Evolutionary conservation across 768 basidiomycete genomes (phyloP).

Genomic region (Russula ochroleuca): DNA sequence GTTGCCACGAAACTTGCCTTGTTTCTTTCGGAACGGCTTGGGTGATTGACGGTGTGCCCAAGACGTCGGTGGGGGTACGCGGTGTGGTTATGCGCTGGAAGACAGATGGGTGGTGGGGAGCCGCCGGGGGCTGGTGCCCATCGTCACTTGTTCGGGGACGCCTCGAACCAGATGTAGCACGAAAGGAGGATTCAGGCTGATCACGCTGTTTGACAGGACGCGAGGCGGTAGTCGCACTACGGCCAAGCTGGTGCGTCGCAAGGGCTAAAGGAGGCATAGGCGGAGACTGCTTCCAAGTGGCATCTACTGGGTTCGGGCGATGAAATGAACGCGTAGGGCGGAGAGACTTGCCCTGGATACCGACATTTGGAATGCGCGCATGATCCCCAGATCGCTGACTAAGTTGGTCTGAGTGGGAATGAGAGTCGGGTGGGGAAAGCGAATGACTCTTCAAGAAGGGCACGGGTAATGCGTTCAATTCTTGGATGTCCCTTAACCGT

Average conservation of each 20-base stretch:
- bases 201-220: conserved; percentile 30
- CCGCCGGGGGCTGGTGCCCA: conserved; percentile 30
- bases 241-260: conserved; percentile 10
- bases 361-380: conserved; percentile 17
- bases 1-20: conserved; percentile 43
- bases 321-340: conserved; percentile 61
- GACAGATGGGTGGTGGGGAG: conserved; percentile 13
- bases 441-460: not conserved
- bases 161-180: not conserved
- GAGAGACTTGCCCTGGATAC: conserved; percentile 34
- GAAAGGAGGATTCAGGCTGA: conserved; percentile 34
- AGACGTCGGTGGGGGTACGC: conserved; percentile 35
- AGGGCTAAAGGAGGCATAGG: not conserved
- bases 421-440: not conserved
- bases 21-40: conserved; percentile 15
- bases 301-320: conserved; percentile 40
- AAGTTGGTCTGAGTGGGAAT: conserved; percentile 9
- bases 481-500: conserved; percentile 23
- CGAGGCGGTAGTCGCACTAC: conserved; percentile 32
- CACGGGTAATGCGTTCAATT: not conserved
- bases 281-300: conserved; percentile 16
- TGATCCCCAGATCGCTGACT: conserved; percentile 31
- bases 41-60: conserved; percentile 13
- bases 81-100: conserved; percentile 38
- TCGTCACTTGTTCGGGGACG: conserved; percentile 31